These are phyloP conservation scores for Trichoderma lentiforme DNA, from an alignment of 2,329 filamentous ascomycete species.

Conservation along the genomic window DNA sequence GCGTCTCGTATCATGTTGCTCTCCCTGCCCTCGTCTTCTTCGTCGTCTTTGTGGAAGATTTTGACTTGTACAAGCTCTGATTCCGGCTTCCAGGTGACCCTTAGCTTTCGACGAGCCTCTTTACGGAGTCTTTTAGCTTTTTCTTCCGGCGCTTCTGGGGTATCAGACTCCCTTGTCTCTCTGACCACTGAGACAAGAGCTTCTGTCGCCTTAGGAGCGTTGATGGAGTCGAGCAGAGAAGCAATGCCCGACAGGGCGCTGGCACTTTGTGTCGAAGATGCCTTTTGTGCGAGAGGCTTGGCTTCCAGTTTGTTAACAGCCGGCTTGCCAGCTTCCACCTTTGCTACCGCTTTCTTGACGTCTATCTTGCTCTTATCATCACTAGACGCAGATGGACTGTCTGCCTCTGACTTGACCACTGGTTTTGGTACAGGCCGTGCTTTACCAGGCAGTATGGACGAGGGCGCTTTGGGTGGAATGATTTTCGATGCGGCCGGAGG, in stretches of 20 bases:
- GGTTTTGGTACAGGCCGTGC: conserved; percentile 43
- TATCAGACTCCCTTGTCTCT: conserved; percentile 46
- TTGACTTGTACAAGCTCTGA: conserved; percentile 63
- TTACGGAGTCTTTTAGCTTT: conserved; percentile 66
- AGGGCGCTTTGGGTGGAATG: conserved; percentile 30
- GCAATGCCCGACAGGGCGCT: conserved; percentile 48
- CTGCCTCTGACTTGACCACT: conserved; percentile 35
- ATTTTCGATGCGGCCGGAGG: conserved; percentile 30
- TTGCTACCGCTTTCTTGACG: conserved; percentile 24
- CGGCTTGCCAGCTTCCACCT: conserved; percentile 23
- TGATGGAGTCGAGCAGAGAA: conserved; percentile 51
- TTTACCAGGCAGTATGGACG: conserved; percentile 48
- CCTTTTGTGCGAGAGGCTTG: conserved; percentile 30
- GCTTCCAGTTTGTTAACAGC: conserved; percentile 29
- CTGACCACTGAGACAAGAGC: conserved; percentile 47
- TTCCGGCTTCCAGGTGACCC: conserved; percentile 69
- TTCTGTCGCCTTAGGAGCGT: conserved; percentile 39
- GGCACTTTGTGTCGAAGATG: conserved; percentile 30
- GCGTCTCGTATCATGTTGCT: conserved; percentile 69
- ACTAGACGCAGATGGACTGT: conserved; percentile 26
- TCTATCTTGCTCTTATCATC: conserved; percentile 35
- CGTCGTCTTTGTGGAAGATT: conserved; percentile 68
- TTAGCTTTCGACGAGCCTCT: conserved; percentile 65
- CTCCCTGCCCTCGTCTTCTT: conserved; percentile 66
- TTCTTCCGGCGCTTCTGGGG: conserved; percentile 65